These are phyloP conservation scores for Entomortierella lignicola DNA, from an alignment of 192 early-diverging fungal species.

Conservation along the genomic window DNA sequence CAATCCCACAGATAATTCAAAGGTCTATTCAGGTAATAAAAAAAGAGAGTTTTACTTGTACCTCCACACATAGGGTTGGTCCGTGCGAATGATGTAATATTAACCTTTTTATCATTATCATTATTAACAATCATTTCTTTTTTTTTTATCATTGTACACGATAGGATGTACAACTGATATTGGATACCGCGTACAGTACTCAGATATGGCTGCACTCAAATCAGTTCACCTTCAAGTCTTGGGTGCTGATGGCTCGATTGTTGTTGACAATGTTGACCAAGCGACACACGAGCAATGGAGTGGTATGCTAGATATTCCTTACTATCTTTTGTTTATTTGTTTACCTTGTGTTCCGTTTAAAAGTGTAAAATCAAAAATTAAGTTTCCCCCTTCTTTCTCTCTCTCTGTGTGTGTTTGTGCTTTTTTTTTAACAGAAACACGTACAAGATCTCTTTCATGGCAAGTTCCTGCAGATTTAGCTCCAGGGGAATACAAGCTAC, in stretches of 20 bases:
- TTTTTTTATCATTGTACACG: not conserved
- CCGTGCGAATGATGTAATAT: no score
- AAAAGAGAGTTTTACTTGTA: not conserved
- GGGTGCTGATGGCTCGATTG: not conserved
- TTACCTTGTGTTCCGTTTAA: no score
- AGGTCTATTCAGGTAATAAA: constrained; percentile 17
- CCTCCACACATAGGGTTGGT: no score
- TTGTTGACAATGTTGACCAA: constrained; percentile 17
- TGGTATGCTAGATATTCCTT: constrained; percentile 8
- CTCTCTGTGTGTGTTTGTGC: not conserved
- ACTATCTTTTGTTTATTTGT: no score
- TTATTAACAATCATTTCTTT: not conserved
- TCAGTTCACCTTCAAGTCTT: constrained; percentile 28
- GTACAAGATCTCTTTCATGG: constrained; percentile 14
- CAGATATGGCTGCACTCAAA: constrained; percentile 19
- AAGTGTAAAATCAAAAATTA: no score
- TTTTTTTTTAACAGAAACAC: constrained; percentile 4
- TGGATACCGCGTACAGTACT: constrained; percentile 22
- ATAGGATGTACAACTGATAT: constrained; percentile 10
- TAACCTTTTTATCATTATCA: no score
- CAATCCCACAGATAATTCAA: not conserved
- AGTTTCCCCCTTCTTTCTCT: not conserved
- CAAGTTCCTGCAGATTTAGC: constrained; percentile 9
- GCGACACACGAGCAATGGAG: constrained; percentile 20
- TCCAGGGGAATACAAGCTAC: constrained; percentile 18